Evolutionary conservation across 2,329 filamentous ascomycete species (phyloP), one percentile per base, ranked within the genome.

Genomic region (Epichloe sylvatica): DNA sequence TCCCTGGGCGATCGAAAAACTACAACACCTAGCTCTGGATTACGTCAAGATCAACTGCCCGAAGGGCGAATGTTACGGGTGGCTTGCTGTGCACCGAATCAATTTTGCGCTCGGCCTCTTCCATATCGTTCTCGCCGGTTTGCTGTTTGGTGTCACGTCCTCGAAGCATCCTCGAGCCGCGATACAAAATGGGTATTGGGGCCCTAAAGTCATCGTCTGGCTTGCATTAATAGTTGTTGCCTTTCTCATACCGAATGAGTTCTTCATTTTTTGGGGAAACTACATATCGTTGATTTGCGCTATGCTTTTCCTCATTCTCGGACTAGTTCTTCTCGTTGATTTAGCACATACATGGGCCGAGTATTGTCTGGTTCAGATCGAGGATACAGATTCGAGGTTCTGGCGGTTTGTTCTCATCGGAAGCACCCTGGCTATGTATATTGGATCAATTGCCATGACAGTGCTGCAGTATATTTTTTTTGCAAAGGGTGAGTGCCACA

Each of bases 161-260:
- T 92, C 90, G 23, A 92, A 86, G 66, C 86, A 94, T 64, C 84
- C 85, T 42, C 84, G 92, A 55, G 90, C 92, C 2, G 78, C 81
- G 17, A 77, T 98, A 49, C 92, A 98, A 64, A 98, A 98, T 69
- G 92, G 91, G n/a, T 98, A 88, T 68, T 98, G 92, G 92, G 92
- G 90, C 2, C 92, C 92, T 43, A 98, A 98, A 71, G 77, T 98
- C 51, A 79, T 96, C 52, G 80, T 82, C 47, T 98, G 92, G 92
- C 64, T 96, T 46, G 80, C 75, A 13, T 78, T 97, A 57, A 81
- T 97, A 52, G 86, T 96, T 52, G 64, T 94, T 51, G 94, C 90
- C 25, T 98, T 97, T 73, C 80, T 98, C 60, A 96, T 98, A 51
- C 92, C 92, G 15, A 91, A 98, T 62, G 74, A 73, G 30, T 97